Conservation (phyloP, 2,329 filamentous ascomycete species). For the Penicillium corylophilum region DNA sequence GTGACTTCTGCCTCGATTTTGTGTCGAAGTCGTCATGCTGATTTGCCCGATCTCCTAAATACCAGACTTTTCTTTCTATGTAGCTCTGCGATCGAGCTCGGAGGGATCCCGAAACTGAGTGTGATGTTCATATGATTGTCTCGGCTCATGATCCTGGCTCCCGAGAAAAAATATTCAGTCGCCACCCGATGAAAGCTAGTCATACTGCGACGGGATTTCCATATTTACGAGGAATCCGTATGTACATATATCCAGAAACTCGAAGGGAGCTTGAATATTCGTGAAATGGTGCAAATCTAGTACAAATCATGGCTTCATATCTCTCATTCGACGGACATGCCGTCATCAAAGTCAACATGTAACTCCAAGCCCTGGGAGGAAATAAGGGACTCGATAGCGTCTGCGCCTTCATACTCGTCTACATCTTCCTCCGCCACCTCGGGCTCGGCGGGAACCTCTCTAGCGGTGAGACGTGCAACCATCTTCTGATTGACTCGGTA, state of each 20-base stretch:
- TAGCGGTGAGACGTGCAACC: slow-evolving; percentile 26
- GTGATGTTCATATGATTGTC: neutral
- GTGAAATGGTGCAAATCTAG: neutral
- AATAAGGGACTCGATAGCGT: slow-evolving; percentile 31
- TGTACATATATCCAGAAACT: too few species aligned
- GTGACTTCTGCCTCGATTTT: neutral
- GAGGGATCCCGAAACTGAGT: neutral
- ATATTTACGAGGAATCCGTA: too few species aligned
- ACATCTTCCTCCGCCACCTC: slow-evolving; percentile 10
- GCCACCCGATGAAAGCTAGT: neutral
- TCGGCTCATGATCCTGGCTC: neutral
- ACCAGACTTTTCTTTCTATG: neutral
- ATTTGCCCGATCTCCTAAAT: neutral
- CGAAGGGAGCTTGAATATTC: too few species aligned
- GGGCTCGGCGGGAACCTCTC: slow-evolving; percentile 12
- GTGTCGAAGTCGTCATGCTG: neutral
- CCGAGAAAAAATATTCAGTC: neutral
- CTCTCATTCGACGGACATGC: slow-evolving; percentile 25
- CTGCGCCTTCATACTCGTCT: slow-evolving; percentile 31
- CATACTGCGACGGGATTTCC: neutral
- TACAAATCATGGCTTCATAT: slow-evolving; percentile 13
- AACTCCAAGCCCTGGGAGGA: slow-evolving; percentile 16
- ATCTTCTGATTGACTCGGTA: slow-evolving; percentile 35
- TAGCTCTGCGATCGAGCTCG: neutral
- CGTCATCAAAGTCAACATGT: slow-evolving; percentile 23